Evolutionary conservation across 345 rosid species (phyloP), one percentile per base, ranked within the genome.

Genomic region (Citrus mangshanensis): DNA sequence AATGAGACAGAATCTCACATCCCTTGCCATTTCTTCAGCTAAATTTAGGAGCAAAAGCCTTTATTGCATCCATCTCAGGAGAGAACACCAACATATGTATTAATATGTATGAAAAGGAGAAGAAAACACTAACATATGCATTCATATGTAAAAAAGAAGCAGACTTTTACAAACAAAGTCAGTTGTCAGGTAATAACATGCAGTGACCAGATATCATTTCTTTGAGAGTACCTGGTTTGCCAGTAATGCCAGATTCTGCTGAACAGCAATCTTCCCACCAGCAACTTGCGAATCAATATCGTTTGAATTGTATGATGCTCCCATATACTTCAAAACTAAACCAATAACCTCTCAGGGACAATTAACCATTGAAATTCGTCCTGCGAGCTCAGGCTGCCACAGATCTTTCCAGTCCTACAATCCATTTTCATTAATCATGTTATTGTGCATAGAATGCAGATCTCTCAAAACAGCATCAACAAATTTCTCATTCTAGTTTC

Each of bases 401-500:
- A 93, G 76, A 87, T 95, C 99, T 65, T 81, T 82, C 99, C 97
- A 92, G 82, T 95, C 98, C 98, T 95, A 83, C 78, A 86, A 79
- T 30, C 76, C 32, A 9, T 49, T 56, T 59, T 22, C 14, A 63
- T 64, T 79, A 81, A 49, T 25, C 32, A 51, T 35, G 46, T 27
- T 32, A 37, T 7, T 1, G 12, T 16, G 9, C 35, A 25, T 55
- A 64, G 54, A 55, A 34, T 27, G 30, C 65, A 14, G 49, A 60
- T 32, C 65, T 72, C 55, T 28, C 30, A 28, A 42, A 24, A 10
- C 24, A 75, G 1, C 32, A 35, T 6, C 34, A 18, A 68, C 4
- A 22, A 49, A 46, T 73, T 61, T 65, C 73, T 25, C 25, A 59
- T n/a, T 32, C 55, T 16, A n/a, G 18, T 46, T 18, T 69, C 65